These are phyloP conservation scores for Apostasia ramifera DNA, from an alignment of 106 monocot species.

Conservation along the genomic window DNA sequence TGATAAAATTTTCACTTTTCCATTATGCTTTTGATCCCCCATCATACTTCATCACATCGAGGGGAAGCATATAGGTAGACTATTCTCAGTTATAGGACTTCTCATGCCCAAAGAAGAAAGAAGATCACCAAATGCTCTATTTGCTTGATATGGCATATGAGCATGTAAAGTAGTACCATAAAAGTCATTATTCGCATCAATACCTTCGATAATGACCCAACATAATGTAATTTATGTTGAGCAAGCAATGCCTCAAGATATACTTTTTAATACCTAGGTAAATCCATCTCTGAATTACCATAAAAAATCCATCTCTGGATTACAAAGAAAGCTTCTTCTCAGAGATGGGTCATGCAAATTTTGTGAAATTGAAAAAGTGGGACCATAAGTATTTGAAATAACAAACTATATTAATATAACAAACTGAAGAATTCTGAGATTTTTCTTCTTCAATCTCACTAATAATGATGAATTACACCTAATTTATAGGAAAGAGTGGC, in stretches of 20 bases:
- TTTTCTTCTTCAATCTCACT: no score
- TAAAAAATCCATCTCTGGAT: no score
- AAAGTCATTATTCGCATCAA: conserved; percentile 33
- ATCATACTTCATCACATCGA: conserved; percentile 25
- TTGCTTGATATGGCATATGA: conserved; percentile 46
- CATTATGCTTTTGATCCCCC: conserved; percentile 38
- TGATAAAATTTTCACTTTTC: conserved; percentile 30
- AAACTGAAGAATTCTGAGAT: no score
- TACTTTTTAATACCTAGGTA: conserved; percentile 48
- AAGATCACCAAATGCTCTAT: conserved; percentile 17
- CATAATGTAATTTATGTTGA: conserved; percentile 58
- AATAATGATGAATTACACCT: no score
- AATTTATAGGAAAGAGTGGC: no score
- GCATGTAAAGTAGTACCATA: conserved; percentile 34
- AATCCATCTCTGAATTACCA: conserved; percentile 22
- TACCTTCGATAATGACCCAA: conserved; percentile 29
- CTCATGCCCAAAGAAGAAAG: conserved; percentile 31
- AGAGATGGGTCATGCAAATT: conserved; percentile 17
- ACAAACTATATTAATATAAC: no score
- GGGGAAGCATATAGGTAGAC: conserved; percentile 26
- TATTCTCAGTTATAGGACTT: conserved; percentile 37
- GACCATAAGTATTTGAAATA: conserved; percentile 26
- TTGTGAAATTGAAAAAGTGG: conserved; percentile 13
- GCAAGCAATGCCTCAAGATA: conserved; percentile 54
- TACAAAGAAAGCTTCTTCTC: conserved; percentile 33